Evolutionary conservation across 139 green algal genomes (phyloP).

Genomic region (Raphidocelis subcapitata): DNA sequence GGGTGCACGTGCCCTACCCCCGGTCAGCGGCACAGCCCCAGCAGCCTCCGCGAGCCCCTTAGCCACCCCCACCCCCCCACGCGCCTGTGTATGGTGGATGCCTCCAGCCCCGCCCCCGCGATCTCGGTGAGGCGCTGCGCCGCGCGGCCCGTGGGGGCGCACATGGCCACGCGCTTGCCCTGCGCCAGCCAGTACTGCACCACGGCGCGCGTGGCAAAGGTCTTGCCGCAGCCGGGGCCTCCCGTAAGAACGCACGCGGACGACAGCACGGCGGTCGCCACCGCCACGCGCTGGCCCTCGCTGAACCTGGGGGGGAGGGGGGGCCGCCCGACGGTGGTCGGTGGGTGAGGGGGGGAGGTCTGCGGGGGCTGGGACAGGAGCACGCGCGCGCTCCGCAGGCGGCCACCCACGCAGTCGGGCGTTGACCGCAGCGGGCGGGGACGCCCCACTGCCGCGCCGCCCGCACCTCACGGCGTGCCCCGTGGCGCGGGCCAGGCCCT

Average conservation of each 20-base stretch:
- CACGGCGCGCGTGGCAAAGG: constrained; percentile 49
- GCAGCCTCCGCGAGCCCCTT: neutral
- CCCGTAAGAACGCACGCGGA: constrained; percentile 69
- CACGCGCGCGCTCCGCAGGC: too few relatives aligned
- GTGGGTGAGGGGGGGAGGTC: too few relatives aligned
- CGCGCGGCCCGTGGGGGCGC: constrained; percentile 68
- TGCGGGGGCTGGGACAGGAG: too few relatives aligned
- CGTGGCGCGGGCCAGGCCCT: too few relatives aligned
- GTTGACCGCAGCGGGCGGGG: too few relatives aligned
- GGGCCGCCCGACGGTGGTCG: too few relatives aligned
- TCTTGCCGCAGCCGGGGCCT: constrained; percentile 76
- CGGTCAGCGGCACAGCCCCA: neutral
- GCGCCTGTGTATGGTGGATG: neutral
- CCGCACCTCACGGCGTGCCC: too few relatives aligned
- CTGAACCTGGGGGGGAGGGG: too few relatives aligned
- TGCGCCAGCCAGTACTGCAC: constrained; percentile 50
- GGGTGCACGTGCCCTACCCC: neutral
- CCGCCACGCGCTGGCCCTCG: constrained; percentile 43
- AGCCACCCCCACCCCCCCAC: too few relatives aligned
- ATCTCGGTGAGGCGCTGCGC: constrained; percentile 56
- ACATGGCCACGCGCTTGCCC: constrained; percentile 29
- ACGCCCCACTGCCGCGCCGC: too few relatives aligned
- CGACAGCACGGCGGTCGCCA: constrained; percentile 40
- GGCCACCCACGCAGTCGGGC: too few relatives aligned
- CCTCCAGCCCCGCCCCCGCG: neutral